Evolutionary conservation across 306 rosid species (phyloP).

Genomic region (Rosa chinensis): DNA sequence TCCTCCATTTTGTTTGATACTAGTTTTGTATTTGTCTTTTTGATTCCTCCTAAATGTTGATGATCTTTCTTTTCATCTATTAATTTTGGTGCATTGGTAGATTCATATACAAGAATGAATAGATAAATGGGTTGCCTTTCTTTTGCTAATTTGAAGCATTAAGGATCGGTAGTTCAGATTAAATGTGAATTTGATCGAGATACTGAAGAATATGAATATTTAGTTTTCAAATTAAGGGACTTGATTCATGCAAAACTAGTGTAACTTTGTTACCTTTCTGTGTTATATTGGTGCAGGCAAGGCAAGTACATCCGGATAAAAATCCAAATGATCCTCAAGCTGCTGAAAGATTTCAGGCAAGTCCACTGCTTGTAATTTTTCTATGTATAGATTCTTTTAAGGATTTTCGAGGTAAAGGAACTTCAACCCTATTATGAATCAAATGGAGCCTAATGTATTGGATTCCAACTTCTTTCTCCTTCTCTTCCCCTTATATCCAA

Average conservation of each 20-base stretch:
- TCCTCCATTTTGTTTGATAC: background rate
- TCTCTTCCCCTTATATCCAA: background rate
- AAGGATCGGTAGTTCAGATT: background rate
- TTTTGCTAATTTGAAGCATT: background rate
- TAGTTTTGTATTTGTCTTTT: background rate
- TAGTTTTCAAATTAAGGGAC: background rate
- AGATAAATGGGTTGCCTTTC: background rate
- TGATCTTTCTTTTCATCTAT: background rate
- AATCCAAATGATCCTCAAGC: conserved; percentile 85
- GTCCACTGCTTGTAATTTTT: conserved; percentile 13
- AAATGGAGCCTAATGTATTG: background rate
- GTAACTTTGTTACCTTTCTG: background rate
- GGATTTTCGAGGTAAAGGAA: background rate
- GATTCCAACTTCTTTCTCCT: background rate
- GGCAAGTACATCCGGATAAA: conserved; percentile 95
- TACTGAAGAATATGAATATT: background rate
- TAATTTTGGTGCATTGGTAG: background rate
- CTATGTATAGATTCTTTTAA: background rate
- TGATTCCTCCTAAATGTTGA: background rate
- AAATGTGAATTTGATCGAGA: background rate
- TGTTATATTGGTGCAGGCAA: conserved; percentile 54
- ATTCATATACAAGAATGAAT: background rate
- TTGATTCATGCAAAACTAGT: background rate
- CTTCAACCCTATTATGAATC: background rate
- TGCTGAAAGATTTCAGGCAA: conserved; percentile 77